Base-by-base conservation (phyloP, 352 stramenopile species). In the Phytophthora pseudosyringae region DNA sequence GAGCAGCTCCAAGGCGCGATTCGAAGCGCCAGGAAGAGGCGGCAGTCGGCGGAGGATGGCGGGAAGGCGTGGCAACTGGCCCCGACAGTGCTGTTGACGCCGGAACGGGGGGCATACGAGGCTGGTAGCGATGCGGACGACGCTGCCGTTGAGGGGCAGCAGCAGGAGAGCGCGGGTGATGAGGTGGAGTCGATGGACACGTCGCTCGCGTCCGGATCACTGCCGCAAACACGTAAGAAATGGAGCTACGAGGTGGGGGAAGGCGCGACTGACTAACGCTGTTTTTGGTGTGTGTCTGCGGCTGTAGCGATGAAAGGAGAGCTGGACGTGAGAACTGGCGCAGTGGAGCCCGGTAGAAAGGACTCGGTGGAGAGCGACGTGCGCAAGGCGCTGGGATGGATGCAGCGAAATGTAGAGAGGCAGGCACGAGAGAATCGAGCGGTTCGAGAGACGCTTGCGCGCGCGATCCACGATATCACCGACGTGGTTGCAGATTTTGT, bases 1-100 rank as follows among this genome's bases (percentile, higher is more conserved):
- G 71, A 85, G 49, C 74, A 88, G 53, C 78, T 89, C 7, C 78
- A 87, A 15, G 70, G 68, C 15, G 80, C 80, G 12, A 86, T 89
- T 36, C 67, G 55, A n/a, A 80, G 69, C 54, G 65, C 64, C 16
- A 66, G 64, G 26, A 67, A 59, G 61, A 54, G 12, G 13, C 21
- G 50, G n/a, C 40, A 68, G 10, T 26, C 44, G 25, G 32, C 15
- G 13, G 38, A 28, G 3, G 44, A 47, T 8, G 48, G 35, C 7
- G 46, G 33, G 10, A 71, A 66, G 21, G 31, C 41, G 16, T 74
- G 66, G 66, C 55, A 47, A 46, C 15, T 73, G 31, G 40, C 44
- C 13, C 66, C 66, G 5, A 51, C 60, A 16, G 66, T 70, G 26
- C 33, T 73, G 13, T 21, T 62, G 18, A 35, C 21, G 12, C 41